These are phyloP conservation scores for Colletotrichum graminicola DNA, from an alignment of 2,329 filamentous ascomycete genomes.

Conservation along the genomic window DNA sequence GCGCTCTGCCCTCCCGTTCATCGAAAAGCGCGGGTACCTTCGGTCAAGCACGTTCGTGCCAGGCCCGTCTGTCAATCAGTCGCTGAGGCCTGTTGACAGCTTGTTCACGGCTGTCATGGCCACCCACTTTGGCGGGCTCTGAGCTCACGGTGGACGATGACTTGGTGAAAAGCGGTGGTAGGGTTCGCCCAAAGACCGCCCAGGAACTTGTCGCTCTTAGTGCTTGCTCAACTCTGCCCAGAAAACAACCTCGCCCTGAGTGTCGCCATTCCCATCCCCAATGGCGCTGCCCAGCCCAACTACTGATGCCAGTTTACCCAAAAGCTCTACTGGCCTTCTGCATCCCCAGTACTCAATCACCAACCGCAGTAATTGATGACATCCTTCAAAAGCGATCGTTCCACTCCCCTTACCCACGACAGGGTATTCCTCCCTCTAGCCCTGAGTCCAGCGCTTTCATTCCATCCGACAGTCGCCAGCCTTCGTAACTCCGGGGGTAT, in stretches of 20 bases:
- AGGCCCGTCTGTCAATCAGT: not conserved
- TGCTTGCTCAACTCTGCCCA: not conserved
- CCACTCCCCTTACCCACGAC: slow-evolving; percentile 1
- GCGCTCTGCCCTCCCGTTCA: not conserved
- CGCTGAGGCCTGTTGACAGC: not conserved
- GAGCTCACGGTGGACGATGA: not conserved
- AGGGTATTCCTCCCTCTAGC: not conserved
- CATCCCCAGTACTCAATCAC: too few relatives aligned
- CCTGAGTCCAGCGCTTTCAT: not conserved
- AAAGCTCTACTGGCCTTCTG: not conserved
- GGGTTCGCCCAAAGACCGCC: not conserved
- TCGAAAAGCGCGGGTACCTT: slow-evolving; percentile 8
- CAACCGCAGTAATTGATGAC: not conserved
- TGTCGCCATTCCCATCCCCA: not conserved
- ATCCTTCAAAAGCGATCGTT: not conserved
- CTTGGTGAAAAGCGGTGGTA: not conserved
- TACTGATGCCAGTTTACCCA: not conserved
- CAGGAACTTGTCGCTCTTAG: not conserved
- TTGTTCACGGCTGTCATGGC: not conserved
- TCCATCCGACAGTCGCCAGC: not conserved
- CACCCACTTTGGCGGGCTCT: not conserved
- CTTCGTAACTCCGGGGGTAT: not conserved
- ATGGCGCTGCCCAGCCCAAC: not conserved
- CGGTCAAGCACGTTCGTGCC: slow-evolving; percentile 5
- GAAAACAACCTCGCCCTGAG: not conserved